Conservation (phyloP, 306 rosid species). For the Fragaria ananassa region DNA sequence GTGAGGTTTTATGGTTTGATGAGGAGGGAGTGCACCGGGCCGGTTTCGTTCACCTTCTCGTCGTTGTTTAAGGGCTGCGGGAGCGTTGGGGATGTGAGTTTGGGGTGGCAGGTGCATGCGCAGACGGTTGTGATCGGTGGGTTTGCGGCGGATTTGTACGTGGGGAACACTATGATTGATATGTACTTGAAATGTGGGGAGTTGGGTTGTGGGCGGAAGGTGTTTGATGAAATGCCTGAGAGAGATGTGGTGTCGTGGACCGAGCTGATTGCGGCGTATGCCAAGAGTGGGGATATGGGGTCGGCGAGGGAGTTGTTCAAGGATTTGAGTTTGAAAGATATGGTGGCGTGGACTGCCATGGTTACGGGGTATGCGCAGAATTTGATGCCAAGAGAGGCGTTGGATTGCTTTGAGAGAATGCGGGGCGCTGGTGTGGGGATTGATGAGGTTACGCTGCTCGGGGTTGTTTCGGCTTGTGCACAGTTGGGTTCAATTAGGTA, state of each 20-base stretch:
- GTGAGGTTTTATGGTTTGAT: slow-evolving; percentile 44
- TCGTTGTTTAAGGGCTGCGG: slow-evolving; percentile 63
- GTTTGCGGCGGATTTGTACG: slow-evolving; percentile 58
- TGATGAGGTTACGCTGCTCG: slow-evolving; percentile 65
- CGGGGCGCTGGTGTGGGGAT: slow-evolving; percentile 36
- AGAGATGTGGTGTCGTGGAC: slow-evolving; percentile 88
- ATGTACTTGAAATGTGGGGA: slow-evolving; percentile 71
- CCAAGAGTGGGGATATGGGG: slow-evolving; percentile 53
- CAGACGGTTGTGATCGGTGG: slow-evolving; percentile 70
- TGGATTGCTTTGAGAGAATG: slow-evolving; percentile 52
- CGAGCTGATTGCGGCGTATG: slow-evolving; percentile 60
- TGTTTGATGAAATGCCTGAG: slow-evolving; percentile 73
- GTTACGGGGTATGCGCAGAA: slow-evolving; percentile 76
- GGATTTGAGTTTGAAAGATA: slow-evolving; percentile 58
- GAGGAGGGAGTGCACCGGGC: slow-evolving; percentile 39
- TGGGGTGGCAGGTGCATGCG: slow-evolving; percentile 68
- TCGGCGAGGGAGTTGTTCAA: slow-evolving; percentile 61
- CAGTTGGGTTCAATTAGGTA: slow-evolving; percentile 54
- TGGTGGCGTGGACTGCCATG: slow-evolving; percentile 87
- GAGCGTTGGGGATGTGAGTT: slow-evolving; percentile 17
- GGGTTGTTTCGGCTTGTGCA: slow-evolving; percentile 78
- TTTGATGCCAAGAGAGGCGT: slow-evolving; percentile 58
- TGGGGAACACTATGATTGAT: slow-evolving; percentile 59
- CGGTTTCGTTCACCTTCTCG: slow-evolving; percentile 73
- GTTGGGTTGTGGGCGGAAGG: slow-evolving; percentile 48